Conservation (phyloP, 2,329 filamentous ascomycete species). For the Bipolaris cookei region DNA sequence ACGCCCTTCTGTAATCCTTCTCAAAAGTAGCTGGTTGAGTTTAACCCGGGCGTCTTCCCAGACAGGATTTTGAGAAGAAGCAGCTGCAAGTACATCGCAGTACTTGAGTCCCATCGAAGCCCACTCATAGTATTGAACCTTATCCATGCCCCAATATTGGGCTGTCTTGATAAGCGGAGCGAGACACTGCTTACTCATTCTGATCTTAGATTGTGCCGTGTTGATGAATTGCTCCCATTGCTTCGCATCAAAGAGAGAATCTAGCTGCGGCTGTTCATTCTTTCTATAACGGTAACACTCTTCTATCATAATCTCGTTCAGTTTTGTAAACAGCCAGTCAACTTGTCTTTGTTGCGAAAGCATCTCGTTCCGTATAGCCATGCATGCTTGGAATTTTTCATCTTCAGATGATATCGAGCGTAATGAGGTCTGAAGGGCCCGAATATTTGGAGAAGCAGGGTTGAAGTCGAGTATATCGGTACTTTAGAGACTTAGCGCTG, state of each 20-base stretch:
- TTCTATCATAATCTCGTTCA: conserved; percentile 3
- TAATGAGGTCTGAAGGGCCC: not conserved
- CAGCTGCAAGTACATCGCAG: conserved; percentile 20
- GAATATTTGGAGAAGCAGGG: not conserved
- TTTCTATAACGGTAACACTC: conserved; percentile 6
- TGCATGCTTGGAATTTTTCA: not conserved
- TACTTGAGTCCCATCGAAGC: conserved; percentile 18
- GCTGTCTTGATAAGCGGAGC: conserved; percentile 18
- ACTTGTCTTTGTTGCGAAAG: not conserved
- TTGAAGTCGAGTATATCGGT: conserved; percentile 3
- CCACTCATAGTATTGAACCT: conserved; percentile 23
- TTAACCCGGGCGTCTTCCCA: conserved; percentile 22
- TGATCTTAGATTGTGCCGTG: conserved; percentile 8
- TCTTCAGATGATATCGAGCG: conserved; percentile 1
- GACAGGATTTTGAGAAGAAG: conserved; percentile 15
- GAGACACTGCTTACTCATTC: conserved; percentile 18
- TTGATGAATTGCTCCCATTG: conserved; percentile 19
- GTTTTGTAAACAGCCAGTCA: not conserved
- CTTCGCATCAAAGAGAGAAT: conserved; percentile 12
- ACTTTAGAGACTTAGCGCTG: conserved; percentile 1
- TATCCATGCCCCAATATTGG: conserved; percentile 16
- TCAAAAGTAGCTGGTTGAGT: conserved; percentile 22
- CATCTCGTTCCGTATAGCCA: not conserved
- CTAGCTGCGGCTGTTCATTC: conserved; percentile 1
- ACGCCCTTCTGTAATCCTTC: conserved; percentile 15